Base-by-base conservation (phyloP, 2,329 filamentous ascomycete species). In the Lecanicillium sp. region DNA sequence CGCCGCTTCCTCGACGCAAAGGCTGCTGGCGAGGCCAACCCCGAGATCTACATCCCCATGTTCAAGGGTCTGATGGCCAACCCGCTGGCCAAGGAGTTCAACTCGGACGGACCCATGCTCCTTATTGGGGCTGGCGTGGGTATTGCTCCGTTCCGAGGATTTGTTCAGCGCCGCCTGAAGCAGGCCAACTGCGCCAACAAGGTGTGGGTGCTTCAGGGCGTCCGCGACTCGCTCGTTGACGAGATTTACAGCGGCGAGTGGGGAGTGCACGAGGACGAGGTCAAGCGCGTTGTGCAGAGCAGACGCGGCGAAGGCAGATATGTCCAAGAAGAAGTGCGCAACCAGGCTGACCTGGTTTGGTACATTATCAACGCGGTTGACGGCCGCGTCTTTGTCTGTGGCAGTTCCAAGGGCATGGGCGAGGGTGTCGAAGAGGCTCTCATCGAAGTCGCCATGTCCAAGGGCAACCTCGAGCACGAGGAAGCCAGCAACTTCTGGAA, bases 1-100 rank as follows among this genome's bases (percentile, higher is more conserved):
- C 72, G 73, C 29, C 72, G 74, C 47, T 84, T 85, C 56, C 73
- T 90, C 50, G 72, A 75, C 12, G 79, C 84, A 1, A 78, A 87
- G 56, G 64, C 71, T 25, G 64, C 71, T 3, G 83, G 82, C 33
- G 68, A 74, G 39, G 60, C 61, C 45, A 58, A 64, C 35, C 71
- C 64, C 3, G 76, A 87, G 48, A 56, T 97, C 13, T 80, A 86
- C 50, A 70, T 97, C 5, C 92, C 92, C 51, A 96, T 98, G 87
- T 98, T 98, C 76, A 88, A 94, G 55, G 92, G 92, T 1, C 71
- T 98, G 31, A 98, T 98, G 92, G 82, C 88, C 45, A 98, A 98
- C 60, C 92, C 92, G 1, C 74, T 98, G 2, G 92, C 89, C 10
- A 84, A 82, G 56, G 81, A 96, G 56, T 98, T 97, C 56, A 83